Conservation (phyloP, 306 rosid species). For the Gillenia trifoliata region DNA sequence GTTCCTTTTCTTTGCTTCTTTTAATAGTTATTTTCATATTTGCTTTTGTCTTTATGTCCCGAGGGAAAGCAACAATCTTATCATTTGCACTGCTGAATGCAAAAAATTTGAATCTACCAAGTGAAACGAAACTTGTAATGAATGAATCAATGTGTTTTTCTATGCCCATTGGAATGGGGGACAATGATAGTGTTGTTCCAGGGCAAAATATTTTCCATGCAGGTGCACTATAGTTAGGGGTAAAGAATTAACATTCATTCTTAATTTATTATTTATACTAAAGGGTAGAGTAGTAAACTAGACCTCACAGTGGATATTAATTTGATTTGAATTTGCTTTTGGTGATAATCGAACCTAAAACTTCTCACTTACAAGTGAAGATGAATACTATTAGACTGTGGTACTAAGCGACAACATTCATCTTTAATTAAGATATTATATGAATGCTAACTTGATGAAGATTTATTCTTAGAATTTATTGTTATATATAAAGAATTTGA, state of each 20-base stretch:
- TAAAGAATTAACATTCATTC: not conserved
- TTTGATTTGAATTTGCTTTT: too few relatives aligned
- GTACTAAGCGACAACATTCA: too few relatives aligned
- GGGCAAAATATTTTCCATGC: not conserved
- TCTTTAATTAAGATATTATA: too few relatives aligned
- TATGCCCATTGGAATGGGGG: not conserved
- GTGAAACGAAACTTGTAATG: not conserved
- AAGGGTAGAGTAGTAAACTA: too few relatives aligned
- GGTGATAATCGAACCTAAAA: too few relatives aligned
- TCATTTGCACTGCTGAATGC: not conserved
- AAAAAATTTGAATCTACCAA: not conserved
- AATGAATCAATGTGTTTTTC: not conserved
- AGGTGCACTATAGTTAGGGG: not conserved
- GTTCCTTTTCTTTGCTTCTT: conserved; percentile 5
- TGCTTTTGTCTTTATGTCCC: not conserved
- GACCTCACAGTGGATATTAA: too few relatives aligned
- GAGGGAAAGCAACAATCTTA: not conserved
- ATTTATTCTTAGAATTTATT: too few relatives aligned
- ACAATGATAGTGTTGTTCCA: not conserved
- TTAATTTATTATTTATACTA: too few relatives aligned
- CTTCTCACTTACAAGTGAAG: too few relatives aligned
- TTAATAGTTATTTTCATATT: conserved; percentile 2
- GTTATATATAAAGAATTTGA: too few relatives aligned
- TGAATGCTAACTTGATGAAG: too few relatives aligned
- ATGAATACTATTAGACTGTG: too few relatives aligned